Percentiles rank a stretch among this genome's conserved stretches.
Conservation (phyloP, 129 eudicot genomes). For the Ambrosia trifida region DNA sequence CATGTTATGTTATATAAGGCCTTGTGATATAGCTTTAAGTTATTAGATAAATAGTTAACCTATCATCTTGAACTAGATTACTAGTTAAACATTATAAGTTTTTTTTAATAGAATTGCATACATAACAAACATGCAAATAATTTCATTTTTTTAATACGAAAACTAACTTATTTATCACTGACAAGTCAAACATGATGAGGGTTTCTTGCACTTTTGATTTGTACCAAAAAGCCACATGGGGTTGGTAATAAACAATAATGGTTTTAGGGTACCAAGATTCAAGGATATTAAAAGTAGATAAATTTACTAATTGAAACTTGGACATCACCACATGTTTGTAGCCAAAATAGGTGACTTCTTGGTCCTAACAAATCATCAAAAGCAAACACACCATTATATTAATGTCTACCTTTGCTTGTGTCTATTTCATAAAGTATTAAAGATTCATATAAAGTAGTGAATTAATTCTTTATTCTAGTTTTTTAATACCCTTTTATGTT, state of each 20-base stretch:
- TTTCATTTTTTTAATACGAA: neutral
- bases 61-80: too few relatives aligned
- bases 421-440: conserved; percentile 23
- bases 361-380: conserved; percentile 48
- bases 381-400: conserved; percentile 44
- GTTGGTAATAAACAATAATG: conserved; percentile 36
- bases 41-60: too few relatives aligned
- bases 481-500: neutral
- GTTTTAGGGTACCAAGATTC: conserved; percentile 39
- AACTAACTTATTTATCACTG: neutral
- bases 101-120: neutral
- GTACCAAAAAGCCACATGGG: conserved; percentile 43
- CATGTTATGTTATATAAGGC: too few relatives aligned
- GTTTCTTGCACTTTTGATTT: neutral
- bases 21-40: too few relatives aligned
- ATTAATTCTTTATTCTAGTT: neutral
- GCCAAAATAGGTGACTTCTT: conserved; percentile 41
- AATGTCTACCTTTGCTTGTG: conserved; percentile 43
- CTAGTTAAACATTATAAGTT: too few relatives aligned
- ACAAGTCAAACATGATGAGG: conserved; percentile 17
- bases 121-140: too few relatives aligned
- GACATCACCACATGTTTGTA: conserved; percentile 50
- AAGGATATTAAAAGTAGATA: conserved; percentile 26
- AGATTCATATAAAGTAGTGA: conserved; percentile 21
- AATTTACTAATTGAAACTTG: conserved; percentile 30